Conservation (phyloP, 2,329 filamentous ascomycete species). For the Eurotiales sp. region DNA sequence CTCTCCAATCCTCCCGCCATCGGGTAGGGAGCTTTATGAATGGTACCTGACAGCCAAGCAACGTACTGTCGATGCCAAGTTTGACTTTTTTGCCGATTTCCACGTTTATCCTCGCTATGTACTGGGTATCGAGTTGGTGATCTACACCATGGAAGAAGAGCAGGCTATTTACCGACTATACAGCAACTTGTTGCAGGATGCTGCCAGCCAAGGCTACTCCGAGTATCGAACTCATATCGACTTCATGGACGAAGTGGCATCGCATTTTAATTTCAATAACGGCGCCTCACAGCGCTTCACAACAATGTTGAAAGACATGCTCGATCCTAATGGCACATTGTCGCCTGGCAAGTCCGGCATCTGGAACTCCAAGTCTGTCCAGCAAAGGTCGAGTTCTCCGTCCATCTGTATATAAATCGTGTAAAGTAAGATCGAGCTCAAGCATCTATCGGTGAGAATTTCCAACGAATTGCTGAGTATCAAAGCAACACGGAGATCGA, state of each 20-base stretch:
- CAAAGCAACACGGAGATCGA: too few species aligned
- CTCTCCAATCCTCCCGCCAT: constrained; percentile 18
- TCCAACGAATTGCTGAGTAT: too few species aligned
- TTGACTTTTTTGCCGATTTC: constrained; percentile 41
- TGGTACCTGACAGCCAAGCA: too few species aligned
- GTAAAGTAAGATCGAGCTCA: too few species aligned
- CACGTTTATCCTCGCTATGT: constrained; percentile 12
- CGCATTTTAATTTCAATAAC: constrained; percentile 43
- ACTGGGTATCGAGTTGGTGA: constrained; percentile 35
- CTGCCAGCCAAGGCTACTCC: constrained; percentile 12
- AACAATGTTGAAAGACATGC: constrained; percentile 44
- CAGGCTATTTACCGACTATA: too few species aligned
- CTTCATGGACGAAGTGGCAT: constrained; percentile 30
- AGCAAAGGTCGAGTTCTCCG: not conserved
- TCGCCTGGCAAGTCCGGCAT: constrained; percentile 47
- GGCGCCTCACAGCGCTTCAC: constrained; percentile 42
- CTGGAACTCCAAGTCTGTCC: constrained; percentile 25
- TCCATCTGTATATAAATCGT: too few species aligned
- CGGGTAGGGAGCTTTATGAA: too few species aligned
- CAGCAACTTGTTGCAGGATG: constrained; percentile 6
- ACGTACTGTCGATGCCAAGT: too few species aligned
- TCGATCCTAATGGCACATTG: constrained; percentile 48
- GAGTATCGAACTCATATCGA: constrained; percentile 14
- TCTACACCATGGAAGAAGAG: not conserved
- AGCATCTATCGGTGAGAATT: too few species aligned